These are phyloP conservation scores for Reutealis trisperma DNA, from an alignment of 345 rosid genomes.

Conservation along the genomic window DNA sequence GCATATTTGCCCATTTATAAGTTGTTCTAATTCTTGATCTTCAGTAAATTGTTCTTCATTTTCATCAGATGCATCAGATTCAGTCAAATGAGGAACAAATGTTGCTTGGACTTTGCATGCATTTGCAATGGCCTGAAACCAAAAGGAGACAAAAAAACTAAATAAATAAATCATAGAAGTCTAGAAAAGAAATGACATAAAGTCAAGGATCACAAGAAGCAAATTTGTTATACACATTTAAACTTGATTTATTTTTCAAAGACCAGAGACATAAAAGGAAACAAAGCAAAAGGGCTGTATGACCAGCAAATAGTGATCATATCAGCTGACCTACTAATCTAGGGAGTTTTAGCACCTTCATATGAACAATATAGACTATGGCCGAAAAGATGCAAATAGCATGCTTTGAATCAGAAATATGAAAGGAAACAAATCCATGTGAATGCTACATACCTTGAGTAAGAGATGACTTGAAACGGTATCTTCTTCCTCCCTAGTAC, in stretches of 20 bases:
- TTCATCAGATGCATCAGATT: constrained; percentile 57
- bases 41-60: constrained; percentile 55
- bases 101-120: constrained; percentile 66
- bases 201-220: neutral
- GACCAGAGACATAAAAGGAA: neutral
- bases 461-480: constrained; percentile 65
- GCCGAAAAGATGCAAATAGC: constrained; percentile 1
- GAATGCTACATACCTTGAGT: constrained; percentile 55
- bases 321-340: neutral
- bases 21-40: constrained; percentile 77
- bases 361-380: neutral
- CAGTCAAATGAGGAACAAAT: constrained; percentile 53
- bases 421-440: neutral
- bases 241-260: constrained; percentile 6
- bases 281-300: neutral
- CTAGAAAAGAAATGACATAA: neutral
- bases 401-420: neutral
- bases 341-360: neutral
- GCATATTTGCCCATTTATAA: constrained; percentile 64
- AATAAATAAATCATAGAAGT: constrained; percentile 1
- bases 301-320: neutral
- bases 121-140: constrained; percentile 73
- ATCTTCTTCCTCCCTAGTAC: constrained; percentile 82
- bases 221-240: neutral
- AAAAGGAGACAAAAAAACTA: constrained; percentile 11